Base-by-base conservation (phyloP, 345 rosid genomes). In the rapeseed (Brassica napus) region DNA sequence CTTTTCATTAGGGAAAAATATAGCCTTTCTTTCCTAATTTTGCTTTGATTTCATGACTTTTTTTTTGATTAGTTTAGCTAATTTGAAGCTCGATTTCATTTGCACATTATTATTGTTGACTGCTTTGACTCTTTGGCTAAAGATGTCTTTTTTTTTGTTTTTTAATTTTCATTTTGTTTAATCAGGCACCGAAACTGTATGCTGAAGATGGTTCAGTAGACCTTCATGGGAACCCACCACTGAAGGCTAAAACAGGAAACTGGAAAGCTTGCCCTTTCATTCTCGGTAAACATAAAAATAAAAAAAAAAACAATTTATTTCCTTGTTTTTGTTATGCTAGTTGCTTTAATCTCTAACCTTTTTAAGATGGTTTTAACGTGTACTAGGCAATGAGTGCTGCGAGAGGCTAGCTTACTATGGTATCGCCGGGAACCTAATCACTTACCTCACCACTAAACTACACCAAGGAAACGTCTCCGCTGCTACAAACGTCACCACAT, bases 361-460 rank as follows among this genome's bases (percentile, higher is more conserved):
- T 47, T 34, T 6, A 47, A 47, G 6, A 14, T 47, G 55, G 6
- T 14, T 14, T 37, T 14, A 47, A 47, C 2, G 2, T 47, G 55
- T 47, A 8, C 47, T 8, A 49, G 57, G 57, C 8, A 79, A 79
- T 14, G 82, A 79, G 69, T 73, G 82, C 35, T 79, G 82, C 6
- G 82, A 79, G 77, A 82, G 94, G 28, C 77, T 94, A 84, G 94
- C 97, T 4, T 94, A 85, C 76, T 77, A 77, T 31, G 84, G 71
- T 3, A 82, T 82, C 10, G 74, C 78, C 5, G 69, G 54, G 63
- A 82, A 82, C 57, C 67, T 82, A 44, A 65, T 77, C 31, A 77
- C 75, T n/a, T 77, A 82, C 68, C 65, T 77, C 64, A 69, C 73
- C 6, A 73, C 34, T 6, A 65, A 77, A 30, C 30, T 77, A 26